Evolutionary conservation across 2,329 filamentous ascomycete genomes (phyloP).

Genomic region (Epichloe bromicola): DNA sequence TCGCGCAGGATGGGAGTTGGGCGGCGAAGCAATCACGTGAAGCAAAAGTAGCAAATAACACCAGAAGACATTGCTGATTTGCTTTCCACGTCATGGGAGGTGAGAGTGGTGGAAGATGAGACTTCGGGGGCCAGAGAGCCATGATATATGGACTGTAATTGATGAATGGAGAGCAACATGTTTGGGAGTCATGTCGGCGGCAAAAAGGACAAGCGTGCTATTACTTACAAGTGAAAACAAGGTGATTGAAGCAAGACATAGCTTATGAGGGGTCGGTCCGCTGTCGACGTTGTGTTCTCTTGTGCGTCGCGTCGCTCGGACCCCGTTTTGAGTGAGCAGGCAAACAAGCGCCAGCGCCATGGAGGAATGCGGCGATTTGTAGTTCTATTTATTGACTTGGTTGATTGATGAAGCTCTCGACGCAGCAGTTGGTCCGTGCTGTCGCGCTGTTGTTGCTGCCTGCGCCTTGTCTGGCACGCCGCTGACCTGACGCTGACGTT

Average conservation of each 20-base stretch:
- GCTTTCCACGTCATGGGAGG: background rate
- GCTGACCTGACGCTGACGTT: too few species aligned
- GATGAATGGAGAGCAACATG: background rate
- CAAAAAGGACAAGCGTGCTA: slow-evolving; percentile 4
- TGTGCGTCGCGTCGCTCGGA: too few species aligned
- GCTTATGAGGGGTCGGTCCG: background rate
- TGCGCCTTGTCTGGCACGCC: background rate
- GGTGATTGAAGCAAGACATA: background rate
- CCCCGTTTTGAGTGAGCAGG: too few species aligned
- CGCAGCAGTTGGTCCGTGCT: background rate
- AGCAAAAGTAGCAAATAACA: too few species aligned
- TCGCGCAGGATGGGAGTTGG: too few species aligned
- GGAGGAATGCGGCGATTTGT: too few species aligned
- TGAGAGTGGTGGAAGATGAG: background rate
- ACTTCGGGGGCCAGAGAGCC: background rate
- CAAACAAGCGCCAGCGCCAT: too few species aligned
- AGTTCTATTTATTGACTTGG: too few species aligned
- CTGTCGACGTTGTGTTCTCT: too few species aligned
- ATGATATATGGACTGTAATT: background rate
- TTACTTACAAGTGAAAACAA: background rate
- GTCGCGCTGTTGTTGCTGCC: background rate
- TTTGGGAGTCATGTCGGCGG: slow-evolving; percentile 1
- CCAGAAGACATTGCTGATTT: background rate
- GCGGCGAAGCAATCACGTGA: too few species aligned
- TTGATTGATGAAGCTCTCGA: background rate